These are phyloP conservation scores for Xenosphaeropsis pyriputrescens DNA, from an alignment of 2,329 filamentous ascomycete species.

Conservation along the genomic window DNA sequence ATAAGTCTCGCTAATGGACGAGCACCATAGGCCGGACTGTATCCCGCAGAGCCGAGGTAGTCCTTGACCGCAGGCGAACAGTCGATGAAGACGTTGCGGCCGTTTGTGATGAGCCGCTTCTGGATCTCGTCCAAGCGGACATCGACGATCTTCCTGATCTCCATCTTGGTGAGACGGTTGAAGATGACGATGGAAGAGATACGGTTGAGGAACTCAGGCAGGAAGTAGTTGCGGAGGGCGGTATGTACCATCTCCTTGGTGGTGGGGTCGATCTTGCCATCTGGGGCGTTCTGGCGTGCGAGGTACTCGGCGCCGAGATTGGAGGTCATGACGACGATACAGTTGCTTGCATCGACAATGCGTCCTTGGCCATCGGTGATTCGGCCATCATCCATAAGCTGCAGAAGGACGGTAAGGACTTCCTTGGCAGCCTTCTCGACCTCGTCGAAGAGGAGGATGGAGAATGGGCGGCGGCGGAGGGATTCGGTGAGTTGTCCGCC, in stretches of 20 bases:
- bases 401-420: constrained; percentile 88
- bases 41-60: constrained; percentile 81
- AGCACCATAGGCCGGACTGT: constrained; percentile 90
- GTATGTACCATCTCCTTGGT: constrained; percentile 85
- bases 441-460: constrained; percentile 93
- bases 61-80: constrained; percentile 78
- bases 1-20: constrained; percentile 79
- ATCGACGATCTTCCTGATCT: constrained; percentile 94
- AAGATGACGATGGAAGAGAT: constrained; percentile 96
- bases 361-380: constrained; percentile 97
- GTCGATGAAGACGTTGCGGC: constrained; percentile 72
- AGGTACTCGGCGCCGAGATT: constrained; percentile 93
- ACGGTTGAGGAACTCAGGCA: constrained; percentile 96
- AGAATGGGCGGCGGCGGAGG: constrained; percentile 88
- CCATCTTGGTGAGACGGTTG: constrained; percentile 78
- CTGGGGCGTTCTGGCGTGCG: constrained; percentile 59
- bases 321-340: constrained; percentile 98
- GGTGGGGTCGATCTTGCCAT: constrained; percentile 73
- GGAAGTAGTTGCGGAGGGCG: constrained; percentile 85
- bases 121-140: constrained; percentile 80
- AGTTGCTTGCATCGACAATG: constrained; percentile 90
- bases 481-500: constrained; percentile 93
- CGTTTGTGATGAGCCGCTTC: constrained; percentile 73
- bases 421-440: constrained; percentile 99
- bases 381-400: constrained; percentile 97